Base-by-base conservation (phyloP, 1,139 yeast species). In the Petasospora fabianii region DNA sequence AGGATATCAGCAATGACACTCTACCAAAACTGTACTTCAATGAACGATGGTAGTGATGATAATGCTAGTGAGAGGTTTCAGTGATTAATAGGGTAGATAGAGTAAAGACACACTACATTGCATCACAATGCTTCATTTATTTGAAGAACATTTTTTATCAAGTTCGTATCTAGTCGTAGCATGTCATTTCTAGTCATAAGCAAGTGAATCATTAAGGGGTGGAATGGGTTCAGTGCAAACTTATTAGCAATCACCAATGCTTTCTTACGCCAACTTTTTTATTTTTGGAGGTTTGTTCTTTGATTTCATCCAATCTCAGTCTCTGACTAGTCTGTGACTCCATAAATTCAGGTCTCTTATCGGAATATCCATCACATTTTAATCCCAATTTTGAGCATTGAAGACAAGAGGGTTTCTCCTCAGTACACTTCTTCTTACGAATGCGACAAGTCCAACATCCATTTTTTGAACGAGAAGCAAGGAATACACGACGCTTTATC, bases 361-460 rank as follows among this genome's bases (percentile, higher is more conserved):
- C 43, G 20, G 58, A 59, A 37, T 75, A 75, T 28, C 74, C 75
- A 53, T 75, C 80, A 55, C 86, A 80, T 8, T 51, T 51, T 27
- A 80, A 57, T 7, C 72, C 69, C 27, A 80, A 61, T 43, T 81
- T 61, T 3, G 51, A 46, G 56, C 87, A 80, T 49, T 76, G 78
- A 12, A 59, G 55, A 54, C 87, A 80, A 10, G 45, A 51, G 1
- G 85, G 84, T 47, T 64, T 69, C 47, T 77, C 78, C 52, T 78
- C 84, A 0, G 81, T 69, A 50, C 87, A 80, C 43, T 80, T 71
- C 54, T 80, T 80, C 52, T 80, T 78, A 34, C 87, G 69, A 18
- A 79, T 61, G 43, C 86, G 46, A 30, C 86, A 80, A 6, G 82
- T 80, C 85, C 85, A 80, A 51, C 86, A 80, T 0, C 86, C 86